phyloP scores from a whole-genome alignment of 2,329 filamentous ascomycete genomes.

The Sclerotinia sclerotiorum region DNA sequence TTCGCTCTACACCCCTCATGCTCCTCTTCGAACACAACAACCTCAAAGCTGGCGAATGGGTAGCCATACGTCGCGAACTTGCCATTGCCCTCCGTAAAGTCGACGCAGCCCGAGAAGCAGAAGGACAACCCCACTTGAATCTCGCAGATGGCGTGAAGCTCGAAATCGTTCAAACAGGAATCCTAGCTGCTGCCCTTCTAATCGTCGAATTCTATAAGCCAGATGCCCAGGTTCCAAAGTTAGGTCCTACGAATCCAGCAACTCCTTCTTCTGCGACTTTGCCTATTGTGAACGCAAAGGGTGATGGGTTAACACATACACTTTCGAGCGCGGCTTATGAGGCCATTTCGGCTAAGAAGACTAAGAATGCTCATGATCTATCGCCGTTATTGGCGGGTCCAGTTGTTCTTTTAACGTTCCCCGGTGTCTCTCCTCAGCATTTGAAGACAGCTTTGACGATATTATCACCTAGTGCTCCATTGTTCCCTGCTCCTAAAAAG shows the following conservation, averaged over 20 bases:
- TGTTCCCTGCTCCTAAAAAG: conserved; percentile 76
- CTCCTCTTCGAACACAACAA: conserved; percentile 76
- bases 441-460: conserved; percentile 78
- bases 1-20: conserved; percentile 69
- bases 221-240: conserved; percentile 39
- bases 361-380: conserved; percentile 58
- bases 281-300: conserved; percentile 27
- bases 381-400: conserved; percentile 79
- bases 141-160: conserved; percentile 67
- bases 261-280: conserved; percentile 31
- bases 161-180: conserved; percentile 83
- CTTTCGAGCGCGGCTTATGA: conserved; percentile 49
- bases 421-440: conserved; percentile 78
- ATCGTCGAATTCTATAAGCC: conserved; percentile 80
- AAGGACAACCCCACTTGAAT: conserved; percentile 46
- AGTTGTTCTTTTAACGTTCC: conserved; percentile 76
- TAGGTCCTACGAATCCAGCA: conserved; percentile 30
- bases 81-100: conserved; percentile 58
- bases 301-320: conserved; percentile 52
- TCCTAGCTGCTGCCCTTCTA: conserved; percentile 81
- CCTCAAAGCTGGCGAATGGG: conserved; percentile 66
- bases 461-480: conserved; percentile 67
- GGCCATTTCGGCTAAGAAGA: conserved; percentile 41
- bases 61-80: conserved; percentile 64
- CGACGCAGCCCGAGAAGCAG: conserved; percentile 54